Evolutionary conservation across 2,329 filamentous ascomycete species (phyloP).

Genomic region (Aspergillus sp.): DNA sequence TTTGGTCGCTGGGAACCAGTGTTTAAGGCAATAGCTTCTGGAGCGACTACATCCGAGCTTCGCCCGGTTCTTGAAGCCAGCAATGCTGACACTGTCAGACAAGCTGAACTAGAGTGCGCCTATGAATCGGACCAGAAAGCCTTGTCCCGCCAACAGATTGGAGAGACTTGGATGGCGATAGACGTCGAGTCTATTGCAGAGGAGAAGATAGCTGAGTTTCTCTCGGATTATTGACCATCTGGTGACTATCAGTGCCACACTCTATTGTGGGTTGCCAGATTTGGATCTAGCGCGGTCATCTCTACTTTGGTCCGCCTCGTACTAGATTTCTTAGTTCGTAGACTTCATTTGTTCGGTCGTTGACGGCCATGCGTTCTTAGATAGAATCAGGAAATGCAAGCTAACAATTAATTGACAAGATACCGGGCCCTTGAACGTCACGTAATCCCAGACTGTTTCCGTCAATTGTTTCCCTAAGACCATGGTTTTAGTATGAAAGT

Average conservation of each 20-base stretch:
- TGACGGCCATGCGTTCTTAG: background rate
- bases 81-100: background rate
- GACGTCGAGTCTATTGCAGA: background rate
- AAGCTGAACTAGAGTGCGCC: background rate
- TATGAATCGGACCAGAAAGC: background rate
- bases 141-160: background rate
- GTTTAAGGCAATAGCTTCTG: background rate
- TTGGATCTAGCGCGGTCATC: background rate
- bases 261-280: background rate
- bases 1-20: background rate
- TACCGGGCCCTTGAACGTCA: background rate
- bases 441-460: background rate
- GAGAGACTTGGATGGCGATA: background rate
- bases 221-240: background rate
- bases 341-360: background rate
- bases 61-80: background rate
- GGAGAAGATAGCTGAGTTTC: background rate
- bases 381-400: background rate
- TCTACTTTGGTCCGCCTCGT: background rate
- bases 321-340: background rate
- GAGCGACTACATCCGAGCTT: background rate
- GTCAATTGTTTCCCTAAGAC: background rate
- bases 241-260: background rate
- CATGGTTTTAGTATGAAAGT: background rate
- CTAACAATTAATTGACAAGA: background rate